Evolutionary conservation across 2,329 filamentous ascomycete genomes (phyloP), one percentile per base, ranked within the genome.

Genomic region (Cercospora zeina): DNA sequence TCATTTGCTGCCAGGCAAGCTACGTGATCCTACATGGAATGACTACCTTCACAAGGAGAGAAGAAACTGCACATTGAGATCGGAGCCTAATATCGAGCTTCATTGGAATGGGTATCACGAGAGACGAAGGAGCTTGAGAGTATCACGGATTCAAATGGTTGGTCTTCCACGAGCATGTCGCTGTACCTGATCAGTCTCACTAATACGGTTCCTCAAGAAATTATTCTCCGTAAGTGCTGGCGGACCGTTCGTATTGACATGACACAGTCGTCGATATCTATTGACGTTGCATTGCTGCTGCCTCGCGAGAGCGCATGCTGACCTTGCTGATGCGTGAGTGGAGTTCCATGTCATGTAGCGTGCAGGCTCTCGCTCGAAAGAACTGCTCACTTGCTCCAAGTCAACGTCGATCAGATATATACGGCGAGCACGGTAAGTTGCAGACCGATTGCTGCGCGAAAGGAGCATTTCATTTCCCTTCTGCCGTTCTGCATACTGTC

Each of bases 111-210:
- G 39, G 4, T 2, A 8, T 4, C 2, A 59, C 33, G 56, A 59
- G 33, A 31, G 13, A 53, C 14, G 47, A 59, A 14, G 56, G 47
- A 53, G 34, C 39, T 53, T 53, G 8, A 30, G 14, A n/a, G 24
- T 27, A 53, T 9, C n/a, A 11, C 14, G 47, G 47, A 53, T 24
- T 59, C 31, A 53, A 53, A 59, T 59, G 56, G 56, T 59, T 59
- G 33, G 56, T 59, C 33, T 59, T 30, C 56, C 47, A 33, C 33
- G 37, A 39, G 33, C 31, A 53, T 59, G 21, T 21, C 51, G 45
- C 33, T 39, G 14, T 51, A 34, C 27, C 4, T 59, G 56, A 39
- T 31, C 21, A 24, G 50, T 30, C 50, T 37, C 56, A 59, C 56
- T 59, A 53, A 59, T 59, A 27, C 45, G 45, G 51, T 24, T 19